Conservation (phyloP, 495 filamentous ascomycete species). For the Bacidia gigantensis region DNA sequence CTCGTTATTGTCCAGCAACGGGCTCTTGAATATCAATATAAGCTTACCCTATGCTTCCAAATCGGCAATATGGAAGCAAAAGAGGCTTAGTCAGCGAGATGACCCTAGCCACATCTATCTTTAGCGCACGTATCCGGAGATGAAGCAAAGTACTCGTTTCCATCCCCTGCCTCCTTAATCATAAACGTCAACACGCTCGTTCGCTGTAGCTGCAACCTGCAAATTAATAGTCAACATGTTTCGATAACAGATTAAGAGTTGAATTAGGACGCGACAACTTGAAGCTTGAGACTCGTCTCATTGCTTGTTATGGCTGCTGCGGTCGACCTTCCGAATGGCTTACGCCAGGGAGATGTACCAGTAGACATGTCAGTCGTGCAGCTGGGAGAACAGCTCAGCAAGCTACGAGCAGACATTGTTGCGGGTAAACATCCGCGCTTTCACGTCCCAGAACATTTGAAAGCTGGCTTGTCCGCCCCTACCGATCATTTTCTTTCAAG, state of each 20-base stretch:
- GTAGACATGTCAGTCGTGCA: not conserved
- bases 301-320: not conserved
- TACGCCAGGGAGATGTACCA: not conserved
- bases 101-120: too few relatives aligned
- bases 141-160: not conserved
- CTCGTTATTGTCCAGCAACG: too few relatives aligned
- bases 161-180: not conserved
- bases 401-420: conserved; percentile 56
- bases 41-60: too few relatives aligned
- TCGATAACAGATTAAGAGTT: too few relatives aligned
- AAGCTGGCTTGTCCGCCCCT: not conserved
- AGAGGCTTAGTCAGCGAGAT: too few relatives aligned
- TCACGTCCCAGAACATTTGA: conserved; percentile 6
- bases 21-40: too few relatives aligned
- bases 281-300: not conserved
- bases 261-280: not conserved
- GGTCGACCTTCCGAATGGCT: conserved; percentile 6
- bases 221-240: not conserved
- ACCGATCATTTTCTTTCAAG: not conserved
- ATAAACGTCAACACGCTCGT: not conserved
- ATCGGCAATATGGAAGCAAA: too few relatives aligned
- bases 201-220: not conserved
- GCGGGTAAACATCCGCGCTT: conserved; percentile 11
- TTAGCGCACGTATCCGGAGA: too few relatives aligned
- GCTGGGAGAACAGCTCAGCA: conserved; percentile 45